Percentiles rank a stretch among this genome's conserved stretches.
Evolutionary conservation across 768 basidiomycete genomes (phyloP).

Genomic region (Boletus barrowsii): DNA sequence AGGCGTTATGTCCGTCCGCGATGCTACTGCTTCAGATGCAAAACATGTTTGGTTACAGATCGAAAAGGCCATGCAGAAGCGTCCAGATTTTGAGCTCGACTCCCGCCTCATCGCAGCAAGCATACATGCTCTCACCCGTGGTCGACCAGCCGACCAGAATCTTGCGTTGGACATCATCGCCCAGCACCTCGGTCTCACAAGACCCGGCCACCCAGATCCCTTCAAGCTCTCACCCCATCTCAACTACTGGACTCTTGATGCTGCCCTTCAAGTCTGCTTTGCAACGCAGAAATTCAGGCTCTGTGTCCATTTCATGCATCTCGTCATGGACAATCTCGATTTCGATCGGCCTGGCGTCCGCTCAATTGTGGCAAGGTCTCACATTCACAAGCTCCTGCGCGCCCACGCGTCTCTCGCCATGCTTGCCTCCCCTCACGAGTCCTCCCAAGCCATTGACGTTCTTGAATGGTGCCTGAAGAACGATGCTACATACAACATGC

Average conservation of each 20-base stretch:
- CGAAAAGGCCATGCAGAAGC: slow-evolving; percentile 48
- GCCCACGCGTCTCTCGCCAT: slow-evolving; percentile 45
- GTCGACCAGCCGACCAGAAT: slow-evolving; percentile 56
- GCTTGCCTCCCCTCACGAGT: slow-evolving; percentile 36
- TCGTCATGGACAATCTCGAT: slow-evolving; percentile 45
- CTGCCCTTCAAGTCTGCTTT: slow-evolving; percentile 57
- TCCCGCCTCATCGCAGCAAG: slow-evolving; percentile 49
- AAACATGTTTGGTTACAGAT: slow-evolving; percentile 70
- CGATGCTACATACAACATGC: slow-evolving; percentile 46
- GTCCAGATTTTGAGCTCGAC: slow-evolving; percentile 49
- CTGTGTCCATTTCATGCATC: slow-evolving; percentile 55
- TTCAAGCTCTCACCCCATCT: slow-evolving; percentile 41
- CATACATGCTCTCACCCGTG: slow-evolving; percentile 54
- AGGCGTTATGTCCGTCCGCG: slow-evolving; percentile 30
- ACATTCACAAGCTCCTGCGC: slow-evolving; percentile 61
- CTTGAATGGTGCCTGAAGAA: slow-evolving; percentile 70
- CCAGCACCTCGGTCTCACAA: slow-evolving; percentile 60
- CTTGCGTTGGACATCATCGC: slow-evolving; percentile 62
- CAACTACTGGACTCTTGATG: slow-evolving; percentile 46
- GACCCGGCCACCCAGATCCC: slow-evolving; percentile 41
- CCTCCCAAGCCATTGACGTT: slow-evolving; percentile 50
- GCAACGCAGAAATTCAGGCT: slow-evolving; percentile 43
- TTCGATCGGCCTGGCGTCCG: slow-evolving; percentile 25
- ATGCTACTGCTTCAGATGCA: slow-evolving; percentile 56
- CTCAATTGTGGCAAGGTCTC: slow-evolving; percentile 46